Evolutionary conservation across 148 eudicot genomes (phyloP), one percentile per base, ranked within the genome.

Genomic region (Rhododendron kiyosumense): DNA sequence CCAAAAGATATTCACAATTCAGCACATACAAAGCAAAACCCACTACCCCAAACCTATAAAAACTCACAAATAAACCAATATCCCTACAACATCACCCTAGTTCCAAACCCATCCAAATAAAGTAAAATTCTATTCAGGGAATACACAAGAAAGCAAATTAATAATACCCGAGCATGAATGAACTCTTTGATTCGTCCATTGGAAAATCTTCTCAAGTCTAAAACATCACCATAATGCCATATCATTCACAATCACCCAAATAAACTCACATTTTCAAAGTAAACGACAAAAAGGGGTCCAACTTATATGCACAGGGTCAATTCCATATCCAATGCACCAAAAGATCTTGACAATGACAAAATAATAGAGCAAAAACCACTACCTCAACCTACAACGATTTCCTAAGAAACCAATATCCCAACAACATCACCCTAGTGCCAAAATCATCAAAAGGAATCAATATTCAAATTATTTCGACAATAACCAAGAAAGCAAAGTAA

Each of bases 171-270:
- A 82, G 98, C 99, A 84, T 83, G 90, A 85, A 94, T 91, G 85
- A 94, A 96, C 90, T 94, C 98, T 89, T 94, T 95, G 86, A 94
- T 84, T 61, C 95, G 85, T 38, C 98, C 99, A 87, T 83, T 92
- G 7, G 90, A 54, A 83, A 96, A 94, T 76, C 96, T 88, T 51
- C 94, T 96, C 51, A 93, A 83, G 32, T 67, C 15, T 67, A 26
- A 63, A 26, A 28, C 36, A 69, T 69, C 17, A 20, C 26, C 65
- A 59, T 59, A 59, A 59, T 7, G 32, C 34, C 15, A 9, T 2
- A 26, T 10, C 32, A 26, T 67, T 67, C 73, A n/a, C 20, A 15
- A 54, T 18, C 61, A 4, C 61, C 61, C 18, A 54, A 54, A 54
- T 18, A 17, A 5, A 14, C 17, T 5, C 1, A 54, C 61, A 54